Evolutionary conservation across 257 asterid species (phyloP).

Genomic region (Solanum corneliomulleri): DNA sequence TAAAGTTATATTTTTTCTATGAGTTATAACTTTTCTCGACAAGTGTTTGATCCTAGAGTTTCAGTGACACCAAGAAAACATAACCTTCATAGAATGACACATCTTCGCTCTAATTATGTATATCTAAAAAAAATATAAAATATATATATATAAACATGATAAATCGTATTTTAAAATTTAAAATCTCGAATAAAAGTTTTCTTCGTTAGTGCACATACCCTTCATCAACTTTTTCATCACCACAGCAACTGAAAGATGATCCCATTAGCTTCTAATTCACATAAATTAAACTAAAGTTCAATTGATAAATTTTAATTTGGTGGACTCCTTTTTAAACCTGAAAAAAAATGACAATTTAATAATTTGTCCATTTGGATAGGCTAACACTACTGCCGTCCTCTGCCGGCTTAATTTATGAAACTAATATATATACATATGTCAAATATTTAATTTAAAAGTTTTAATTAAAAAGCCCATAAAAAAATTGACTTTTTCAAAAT

Average conservation of each 20-base stretch:
- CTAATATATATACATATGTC: no score
- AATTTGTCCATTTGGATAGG: background rate
- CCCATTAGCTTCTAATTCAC: conserved; percentile 36
- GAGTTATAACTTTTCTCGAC: background rate
- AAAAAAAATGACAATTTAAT: background rate
- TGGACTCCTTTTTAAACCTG: background rate
- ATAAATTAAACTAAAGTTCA: background rate
- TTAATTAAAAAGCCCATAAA: background rate
- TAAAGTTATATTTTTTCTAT: background rate
- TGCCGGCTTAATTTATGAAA: conserved; percentile 8
- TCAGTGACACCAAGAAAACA: background rate
- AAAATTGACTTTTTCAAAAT: background rate
- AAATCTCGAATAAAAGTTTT: background rate
- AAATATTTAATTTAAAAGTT: background rate
- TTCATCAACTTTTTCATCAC: conserved; percentile 51
- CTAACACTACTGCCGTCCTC: conserved; percentile 12
- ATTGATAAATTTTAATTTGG: background rate
- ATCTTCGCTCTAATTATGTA: background rate
- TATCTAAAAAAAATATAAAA: background rate
- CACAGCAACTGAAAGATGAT: conserved; percentile 50
- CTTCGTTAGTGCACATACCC: conserved; percentile 29
- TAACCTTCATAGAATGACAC: background rate
- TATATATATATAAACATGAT: background rate
- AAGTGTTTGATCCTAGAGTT: background rate
- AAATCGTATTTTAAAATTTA: rapidly evolving